Percentiles rank a stretch among this genome's conserved stretches.
phyloP scores from a whole-genome alignment of 495 filamentous ascomycete species.

The Aspergillus sparsus region DNA sequence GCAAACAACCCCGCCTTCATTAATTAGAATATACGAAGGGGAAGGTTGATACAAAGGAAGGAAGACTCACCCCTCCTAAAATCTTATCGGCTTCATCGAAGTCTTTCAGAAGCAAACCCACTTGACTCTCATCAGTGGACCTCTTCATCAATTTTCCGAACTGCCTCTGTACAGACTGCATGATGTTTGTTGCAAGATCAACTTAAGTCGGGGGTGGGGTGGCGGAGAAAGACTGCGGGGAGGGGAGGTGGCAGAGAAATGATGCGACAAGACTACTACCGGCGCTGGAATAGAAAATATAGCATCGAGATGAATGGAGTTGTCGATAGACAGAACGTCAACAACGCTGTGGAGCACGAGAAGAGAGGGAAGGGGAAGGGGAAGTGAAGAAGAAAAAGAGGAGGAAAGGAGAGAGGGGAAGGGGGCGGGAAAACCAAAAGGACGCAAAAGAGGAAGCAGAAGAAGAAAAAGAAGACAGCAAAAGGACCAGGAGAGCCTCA shows the following conservation, averaged over 20 bases:
- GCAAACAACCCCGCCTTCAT: background rate
- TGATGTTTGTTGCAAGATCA: conserved; percentile 40
- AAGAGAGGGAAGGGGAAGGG: background rate
- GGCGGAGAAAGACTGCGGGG: conserved; percentile 2
- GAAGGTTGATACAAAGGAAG: background rate
- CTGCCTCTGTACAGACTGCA: conserved; percentile 79
- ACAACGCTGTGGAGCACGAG: too few relatives aligned
- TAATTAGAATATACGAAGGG: background rate
- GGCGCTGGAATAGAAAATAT: background rate
- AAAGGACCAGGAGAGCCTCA: conserved; percentile 10
- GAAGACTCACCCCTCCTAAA: conserved; percentile 61
- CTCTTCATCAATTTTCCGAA: conserved; percentile 72
- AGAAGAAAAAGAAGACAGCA: background rate
- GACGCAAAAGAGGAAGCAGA: conserved; percentile 9
- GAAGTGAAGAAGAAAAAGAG: conserved; percentile 3
- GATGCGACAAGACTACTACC: background rate
- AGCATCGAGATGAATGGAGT: background rate
- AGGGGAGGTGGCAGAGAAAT: conserved; percentile 9
- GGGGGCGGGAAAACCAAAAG: background rate
- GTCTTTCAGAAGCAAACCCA: conserved; percentile 74
- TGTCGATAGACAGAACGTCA: background rate
- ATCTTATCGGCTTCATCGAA: conserved; percentile 83
- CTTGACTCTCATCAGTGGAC: conserved; percentile 75
- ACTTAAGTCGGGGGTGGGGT: background rate
- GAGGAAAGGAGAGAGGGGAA: conserved; percentile 8